Evolutionary conservation across 345 rosid species (phyloP).

Genomic region (Heritiera littoralis): DNA sequence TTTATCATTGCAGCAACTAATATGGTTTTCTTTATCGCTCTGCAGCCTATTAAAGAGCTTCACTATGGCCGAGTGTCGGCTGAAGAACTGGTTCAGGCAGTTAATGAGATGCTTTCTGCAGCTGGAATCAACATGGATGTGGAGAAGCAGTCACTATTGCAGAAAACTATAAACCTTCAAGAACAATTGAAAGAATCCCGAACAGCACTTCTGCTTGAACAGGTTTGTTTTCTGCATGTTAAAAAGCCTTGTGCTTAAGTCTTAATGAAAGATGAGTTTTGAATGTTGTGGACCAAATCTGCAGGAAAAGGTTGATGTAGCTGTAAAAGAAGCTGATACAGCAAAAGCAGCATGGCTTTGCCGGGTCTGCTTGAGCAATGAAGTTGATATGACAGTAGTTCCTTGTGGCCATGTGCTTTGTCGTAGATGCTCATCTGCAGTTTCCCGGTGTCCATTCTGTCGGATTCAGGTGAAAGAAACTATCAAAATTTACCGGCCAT

Average conservation of each 20-base stretch:
- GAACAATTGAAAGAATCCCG: constrained; percentile 77
- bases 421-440: constrained; percentile 43
- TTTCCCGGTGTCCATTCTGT: constrained; percentile 88
- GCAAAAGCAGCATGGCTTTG: constrained; percentile 91
- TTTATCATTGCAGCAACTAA: not conserved
- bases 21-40: constrained; percentile 23
- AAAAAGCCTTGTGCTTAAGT: not conserved
- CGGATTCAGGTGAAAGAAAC: constrained; percentile 70
- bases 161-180: constrained; percentile 68
- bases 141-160: constrained; percentile 78
- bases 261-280: not conserved
- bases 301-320: constrained; percentile 76
- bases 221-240: constrained; percentile 46
- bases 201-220: constrained; percentile 76
- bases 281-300: constrained; percentile 14
- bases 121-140: constrained; percentile 82
- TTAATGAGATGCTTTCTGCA: constrained; percentile 90
- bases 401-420: too few species aligned
- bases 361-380: constrained; percentile 75
- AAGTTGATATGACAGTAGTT: constrained; percentile 35
- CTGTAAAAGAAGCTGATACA: constrained; percentile 73
- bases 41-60: constrained; percentile 56
- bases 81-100: constrained; percentile 81
- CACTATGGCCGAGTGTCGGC: constrained; percentile 82
- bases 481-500: constrained; percentile 75